Base-by-base conservation (phyloP, 2,329 filamentous ascomycete species). In the Colletotrichum spaethianum region DNA sequence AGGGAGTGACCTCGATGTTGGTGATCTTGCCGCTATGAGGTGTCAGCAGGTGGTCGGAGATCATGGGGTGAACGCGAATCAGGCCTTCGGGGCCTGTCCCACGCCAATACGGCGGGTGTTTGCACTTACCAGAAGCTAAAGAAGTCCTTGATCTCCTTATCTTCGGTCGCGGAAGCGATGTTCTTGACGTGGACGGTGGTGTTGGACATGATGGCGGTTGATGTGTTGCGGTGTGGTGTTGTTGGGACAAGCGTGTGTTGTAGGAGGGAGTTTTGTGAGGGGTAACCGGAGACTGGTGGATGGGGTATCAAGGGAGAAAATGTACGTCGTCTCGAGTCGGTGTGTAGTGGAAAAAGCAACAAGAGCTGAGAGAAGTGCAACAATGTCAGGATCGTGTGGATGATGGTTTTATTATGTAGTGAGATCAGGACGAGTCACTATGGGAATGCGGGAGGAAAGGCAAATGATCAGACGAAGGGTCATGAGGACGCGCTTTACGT, bases 101-200 rank as follows among this genome's bases (percentile, higher is more conserved):
- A 16, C 16, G 33, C 55, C 14, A 38, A 28, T 11, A 31, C 46
- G 46, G 44, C 62, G 11, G 26, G n/a, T 62, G 31, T 18, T 23
- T n/a, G 48, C 33, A 79, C 90, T 81, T 88, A 96, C 94, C 91
- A 93, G 85, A 98, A 98, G 87, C 93, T 96, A 88, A 99, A 99
- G 89, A 99, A 99, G 81, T 98, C 95, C 80, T 91, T 91, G 78
- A 99, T 92, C 84, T 98, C 95, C 85, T 95, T 93, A 84, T 99
- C 95, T 76, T 90, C 91, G 69, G 96, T 98, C 81, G 92, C 85
- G 74, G 87, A 82, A 77, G 93, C 91, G 85, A 99, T 98, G 86
- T 96, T 95, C 85, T 93, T 93, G 79, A 98, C 95, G 85, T 95
- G 86, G 75, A 98, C 94, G 62, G 93, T 96, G 64, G 81, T 78